These are phyloP conservation scores for Hibiscus tridactylites DNA, from an alignment of 345 rosid genomes.

Conservation along the genomic window DNA sequence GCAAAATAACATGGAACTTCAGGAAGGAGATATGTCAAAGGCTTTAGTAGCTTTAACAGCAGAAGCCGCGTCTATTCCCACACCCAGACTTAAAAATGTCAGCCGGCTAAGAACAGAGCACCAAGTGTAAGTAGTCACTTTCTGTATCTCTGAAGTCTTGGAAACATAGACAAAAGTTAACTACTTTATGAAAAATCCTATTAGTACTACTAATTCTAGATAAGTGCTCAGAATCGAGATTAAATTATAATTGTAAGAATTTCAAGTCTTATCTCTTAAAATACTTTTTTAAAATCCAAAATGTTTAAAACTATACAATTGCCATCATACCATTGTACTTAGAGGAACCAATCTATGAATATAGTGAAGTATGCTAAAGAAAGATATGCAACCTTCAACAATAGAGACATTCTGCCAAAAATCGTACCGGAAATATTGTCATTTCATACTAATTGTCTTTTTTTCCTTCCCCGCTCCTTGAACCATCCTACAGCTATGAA, in stretches of 20 bases:
- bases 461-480: neutral
- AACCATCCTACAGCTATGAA: constrained; percentile 59
- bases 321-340: neutral
- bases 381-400: neutral
- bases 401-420: neutral
- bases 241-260: neutral
- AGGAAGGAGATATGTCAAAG: constrained; percentile 55
- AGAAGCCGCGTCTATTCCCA: constrained; percentile 74
- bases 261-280: neutral
- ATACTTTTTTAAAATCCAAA: neutral
- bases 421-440: neutral
- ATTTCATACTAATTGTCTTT: constrained; percentile 11
- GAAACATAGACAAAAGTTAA: neutral
- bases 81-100: constrained; percentile 71
- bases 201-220: neutral
- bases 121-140: constrained; percentile 60
- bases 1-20: constrained; percentile 59
- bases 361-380: neutral
- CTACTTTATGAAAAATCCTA: neutral
- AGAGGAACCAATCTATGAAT: neutral
- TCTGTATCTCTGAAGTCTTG: neutral
- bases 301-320: neutral
- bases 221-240: neutral
- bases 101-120: constrained; percentile 86
- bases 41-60: constrained; percentile 76